Evolutionary conservation across 2,329 filamentous ascomycete genomes (phyloP).

Genomic region (Hysterium pulicare): DNA sequence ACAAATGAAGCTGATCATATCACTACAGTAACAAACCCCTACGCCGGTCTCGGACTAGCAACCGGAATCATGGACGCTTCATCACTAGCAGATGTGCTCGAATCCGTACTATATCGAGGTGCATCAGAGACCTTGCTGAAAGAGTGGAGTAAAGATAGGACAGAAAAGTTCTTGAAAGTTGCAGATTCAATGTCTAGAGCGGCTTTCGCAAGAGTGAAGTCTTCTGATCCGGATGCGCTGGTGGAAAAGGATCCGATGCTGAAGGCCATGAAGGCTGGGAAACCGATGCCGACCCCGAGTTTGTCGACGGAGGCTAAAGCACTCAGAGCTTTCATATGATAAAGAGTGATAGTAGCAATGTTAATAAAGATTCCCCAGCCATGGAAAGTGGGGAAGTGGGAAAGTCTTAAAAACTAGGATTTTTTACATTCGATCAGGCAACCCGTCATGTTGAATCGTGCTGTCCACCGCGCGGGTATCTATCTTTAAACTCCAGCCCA

Average conservation of each 20-base stretch:
- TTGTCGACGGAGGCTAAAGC: slow-evolving; percentile 25
- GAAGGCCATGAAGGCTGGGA: slow-evolving; percentile 26
- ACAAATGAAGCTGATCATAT: background rate
- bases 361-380: too few relatives aligned
- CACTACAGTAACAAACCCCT: slow-evolving; percentile 35
- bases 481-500: background rate
- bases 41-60: slow-evolving; percentile 34
- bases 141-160: background rate
- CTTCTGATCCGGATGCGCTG: slow-evolving; percentile 20
- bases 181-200: slow-evolving; percentile 12
- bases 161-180: background rate
- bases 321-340: too few relatives aligned
- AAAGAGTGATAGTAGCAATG: too few relatives aligned
- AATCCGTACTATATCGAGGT: slow-evolving; percentile 18
- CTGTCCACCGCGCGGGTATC: background rate
- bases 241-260: slow-evolving; percentile 26
- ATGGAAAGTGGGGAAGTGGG: too few relatives aligned
- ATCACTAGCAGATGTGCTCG: slow-evolving; percentile 25
- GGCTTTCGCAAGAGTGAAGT: slow-evolving; percentile 25
- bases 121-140: slow-evolving; percentile 1
- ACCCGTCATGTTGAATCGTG: background rate
- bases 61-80: slow-evolving; percentile 35
- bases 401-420: background rate
- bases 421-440: background rate
- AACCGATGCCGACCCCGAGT: slow-evolving; percentile 27